Evolutionary conservation across 2,329 filamentous ascomycete genomes (phyloP), one percentile per base, ranked within the genome.

Genomic region (Arthrobotrys musiformis): DNA sequence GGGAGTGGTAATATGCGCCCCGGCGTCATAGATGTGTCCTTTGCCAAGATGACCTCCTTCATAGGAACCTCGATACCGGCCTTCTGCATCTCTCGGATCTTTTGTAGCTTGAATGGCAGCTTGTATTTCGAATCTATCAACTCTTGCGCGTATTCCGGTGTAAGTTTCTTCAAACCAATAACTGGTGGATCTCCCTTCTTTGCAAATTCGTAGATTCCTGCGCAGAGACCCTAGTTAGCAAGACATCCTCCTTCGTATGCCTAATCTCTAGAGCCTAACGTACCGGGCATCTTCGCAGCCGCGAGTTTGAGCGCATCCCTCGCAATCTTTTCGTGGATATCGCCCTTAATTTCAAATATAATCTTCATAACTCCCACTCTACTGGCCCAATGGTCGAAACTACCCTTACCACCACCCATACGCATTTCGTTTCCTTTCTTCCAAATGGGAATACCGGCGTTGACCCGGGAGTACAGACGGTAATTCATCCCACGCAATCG

Each of bases 361-460:
- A 99, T 89, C 83, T 95, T 92, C 85, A 92, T 97, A 62, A 98
- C 93, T 7, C 93, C 90, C 80, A 98, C 90, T 84, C 94, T 90
- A 22, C 92, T 89, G 3, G 94, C 93, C 95, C 95, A 99, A 83
- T 97, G 93, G 83, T 99, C 95, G 83, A 99, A 98, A 79, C 91
- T 92, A 81, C 95, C 95, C 84, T 99, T 99, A 85, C 95, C 95
- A 85, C 98, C 99, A 84, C 95, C 95, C 96, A 99, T 99, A 88
- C 95, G 91, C 82, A 91, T 90, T 85, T 99, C 95, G 82, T 98
- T 99, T 72, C 95, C 95, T 83, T 91, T 95, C 72, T 93, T 91
- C 84, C 95, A 99, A 22, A 99, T 96, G 82, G 94, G 95, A 80
- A 98, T 92, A 82, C 97, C 97, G 79, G 94, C 95, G 81, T 90